phyloP scores from a whole-genome alignment of 176 grass and related monocot species.

The Zizania latifolia region DNA sequence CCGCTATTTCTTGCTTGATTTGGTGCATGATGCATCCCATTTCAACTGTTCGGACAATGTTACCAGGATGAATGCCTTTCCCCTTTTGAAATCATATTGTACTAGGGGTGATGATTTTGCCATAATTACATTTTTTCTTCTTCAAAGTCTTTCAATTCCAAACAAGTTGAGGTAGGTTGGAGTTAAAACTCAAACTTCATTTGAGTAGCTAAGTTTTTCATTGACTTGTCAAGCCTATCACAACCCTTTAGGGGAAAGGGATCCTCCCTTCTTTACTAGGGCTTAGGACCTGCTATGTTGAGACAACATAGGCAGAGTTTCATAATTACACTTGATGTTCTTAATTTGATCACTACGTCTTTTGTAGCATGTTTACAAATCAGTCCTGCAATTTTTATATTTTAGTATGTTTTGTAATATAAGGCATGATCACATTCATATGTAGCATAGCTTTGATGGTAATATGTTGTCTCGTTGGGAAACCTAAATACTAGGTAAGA shows the following conservation, averaged over 20 bases:
- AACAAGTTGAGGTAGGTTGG: no score
- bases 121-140: background rate
- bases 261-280: no score
- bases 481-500: constrained; percentile 41
- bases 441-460: constrained; percentile 4
- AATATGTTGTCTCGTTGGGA: constrained; percentile 13
- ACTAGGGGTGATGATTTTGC: background rate
- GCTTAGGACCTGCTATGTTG: no score
- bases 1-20: background rate
- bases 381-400: constrained; percentile 5
- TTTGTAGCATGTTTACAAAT: background rate
- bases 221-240: no score
- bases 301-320: no score
- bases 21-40: background rate
- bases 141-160: no score
- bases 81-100: constrained; percentile 3
- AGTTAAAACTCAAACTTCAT: no score
- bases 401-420: constrained; percentile 15
- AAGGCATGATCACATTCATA: background rate
- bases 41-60: background rate
- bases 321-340: background rate
- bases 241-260: no score
- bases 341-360: constrained; percentile 3
- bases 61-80: background rate
- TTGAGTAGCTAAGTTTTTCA: no score